Base-by-base conservation (phyloP, 1,284 basidiomycete species). In the Termitomyces sp. region DNA sequence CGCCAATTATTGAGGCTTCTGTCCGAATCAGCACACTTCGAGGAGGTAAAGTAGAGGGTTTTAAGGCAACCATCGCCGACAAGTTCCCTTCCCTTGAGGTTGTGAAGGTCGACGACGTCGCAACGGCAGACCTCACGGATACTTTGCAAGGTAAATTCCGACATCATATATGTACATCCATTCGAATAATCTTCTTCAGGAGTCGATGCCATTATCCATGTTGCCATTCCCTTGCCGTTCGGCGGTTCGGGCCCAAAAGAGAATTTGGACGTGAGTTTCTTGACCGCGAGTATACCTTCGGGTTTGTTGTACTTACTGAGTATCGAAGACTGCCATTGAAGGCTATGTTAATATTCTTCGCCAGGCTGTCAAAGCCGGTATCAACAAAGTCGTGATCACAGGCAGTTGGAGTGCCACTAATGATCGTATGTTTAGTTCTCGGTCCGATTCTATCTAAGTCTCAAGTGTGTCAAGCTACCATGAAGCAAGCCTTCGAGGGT, bases 371-470 rank as follows among this genome's bases (percentile, higher is more conserved):
- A 49, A 57, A 37, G 53, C 50, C 39, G 55, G 55, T 13, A 54
- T 62, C 19, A 56, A 40, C 34, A 62, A 57, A 43, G 57, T 59
- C 21, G 57, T 62, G 13, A 48, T 62, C 14, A 62, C 60, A 8
- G 48, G 60, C 33, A 62, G 55, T 26, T 58, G 46, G 49, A 47
- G 46, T 46, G 42, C 60, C 8, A 56, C 52, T 21, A 34, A 57
- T 16, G 51, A 60, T 57, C 55, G 60, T 60, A 46, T 13, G 60
- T 57, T 26, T 6, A 24, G 19, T 13, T 19, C 4, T 19, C 42
- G 18, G n/a, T 24, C 13, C 18, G 8, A 28, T 5, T n/a, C 10
- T 16, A 18, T 19, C 43, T 5, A 6, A 11, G 19, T 47, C 8
- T 26, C 2, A 16, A 16, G 16, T n/a, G 11, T 9, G 39, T 21